These are phyloP conservation scores for Pleurotus citrinopileatus DNA, from an alignment of 768 basidiomycete species.

Conservation along the genomic window DNA sequence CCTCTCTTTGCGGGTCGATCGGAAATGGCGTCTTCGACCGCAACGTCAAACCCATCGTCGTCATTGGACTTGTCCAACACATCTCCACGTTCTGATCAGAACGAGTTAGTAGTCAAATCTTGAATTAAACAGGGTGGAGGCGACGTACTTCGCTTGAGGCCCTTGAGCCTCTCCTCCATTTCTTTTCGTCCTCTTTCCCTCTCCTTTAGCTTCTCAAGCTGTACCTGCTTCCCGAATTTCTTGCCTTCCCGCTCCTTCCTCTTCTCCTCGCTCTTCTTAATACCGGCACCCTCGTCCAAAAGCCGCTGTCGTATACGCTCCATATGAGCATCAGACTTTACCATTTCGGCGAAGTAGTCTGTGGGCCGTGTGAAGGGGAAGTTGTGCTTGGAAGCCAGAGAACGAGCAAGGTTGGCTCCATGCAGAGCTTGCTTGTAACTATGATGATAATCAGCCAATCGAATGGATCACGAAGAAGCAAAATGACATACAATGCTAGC, in stretches of 20 bases:
- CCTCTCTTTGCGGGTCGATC: conserved; percentile 62
- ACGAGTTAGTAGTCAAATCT: background rate
- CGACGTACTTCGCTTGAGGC: conserved; percentile 83
- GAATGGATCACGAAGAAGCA: background rate
- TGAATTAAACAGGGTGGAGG: background rate
- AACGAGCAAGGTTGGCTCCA: conserved; percentile 69
- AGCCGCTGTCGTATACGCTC: conserved; percentile 89
- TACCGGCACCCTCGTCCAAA: conserved; percentile 82
- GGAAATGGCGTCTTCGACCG: conserved; percentile 85
- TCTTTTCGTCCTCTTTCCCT: conserved; percentile 88
- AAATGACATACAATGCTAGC: conserved; percentile 79
- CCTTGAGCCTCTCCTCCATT: conserved; percentile 82
- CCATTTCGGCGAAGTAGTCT: conserved; percentile 99
- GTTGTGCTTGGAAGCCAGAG: conserved; percentile 74
- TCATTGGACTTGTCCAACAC: conserved; percentile 65
- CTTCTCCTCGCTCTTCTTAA: conserved; percentile 91
- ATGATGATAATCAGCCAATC: conserved; percentile 8
- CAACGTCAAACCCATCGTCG: conserved; percentile 81
- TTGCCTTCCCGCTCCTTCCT: conserved; percentile 91
- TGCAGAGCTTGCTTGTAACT: conserved; percentile 97
- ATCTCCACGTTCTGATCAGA: conserved; percentile 75
- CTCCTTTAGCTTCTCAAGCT: conserved; percentile 91
- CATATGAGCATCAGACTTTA: conserved; percentile 97
- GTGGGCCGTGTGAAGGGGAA: conserved; percentile 87
- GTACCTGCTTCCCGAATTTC: conserved; percentile 98